A percentile compares a stretch with the other conserved stretches of the same genome.
Conservation (phyloP, 768 basidiomycete species). For the Mycena crocata region DNA sequence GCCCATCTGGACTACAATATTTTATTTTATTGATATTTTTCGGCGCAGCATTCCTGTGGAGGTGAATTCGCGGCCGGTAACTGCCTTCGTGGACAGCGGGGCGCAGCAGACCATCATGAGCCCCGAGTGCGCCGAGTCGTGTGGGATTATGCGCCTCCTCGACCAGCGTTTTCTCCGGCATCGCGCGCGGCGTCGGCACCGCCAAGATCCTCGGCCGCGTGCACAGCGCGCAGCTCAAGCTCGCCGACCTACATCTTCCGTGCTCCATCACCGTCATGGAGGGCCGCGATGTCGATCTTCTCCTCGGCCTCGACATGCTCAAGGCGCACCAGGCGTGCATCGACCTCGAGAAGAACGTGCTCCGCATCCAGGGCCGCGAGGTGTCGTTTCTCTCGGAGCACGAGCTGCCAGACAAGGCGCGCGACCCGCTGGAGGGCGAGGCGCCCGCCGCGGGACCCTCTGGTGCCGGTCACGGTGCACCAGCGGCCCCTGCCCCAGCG, state of each 20-base stretch:
- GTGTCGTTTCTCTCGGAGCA: conserved; percentile 93
- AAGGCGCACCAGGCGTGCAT: conserved; percentile 97
- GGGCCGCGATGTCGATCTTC: conserved; percentile 93
- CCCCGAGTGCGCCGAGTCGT: conserved; percentile 90
- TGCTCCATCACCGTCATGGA: conserved; percentile 98
- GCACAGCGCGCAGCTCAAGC: conserved; percentile 92
- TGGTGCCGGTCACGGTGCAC: conserved; percentile 33
- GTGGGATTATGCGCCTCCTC: conserved; percentile 94
- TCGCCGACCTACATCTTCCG: conserved; percentile 85
- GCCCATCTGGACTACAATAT: conserved; percentile 40
- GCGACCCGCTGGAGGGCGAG: conserved; percentile 48
- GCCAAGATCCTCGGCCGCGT: conserved; percentile 94
- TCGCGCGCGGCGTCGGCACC: conserved; percentile 94
- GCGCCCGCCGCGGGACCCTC: conserved; percentile 33
- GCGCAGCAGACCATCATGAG: conserved; percentile 98
- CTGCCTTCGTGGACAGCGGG: conserved; percentile 98
- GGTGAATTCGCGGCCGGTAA: conserved; percentile 90
- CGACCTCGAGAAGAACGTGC: conserved; percentile 88
- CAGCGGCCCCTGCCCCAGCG: conserved; percentile 32
- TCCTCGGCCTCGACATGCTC: conserved; percentile 99
- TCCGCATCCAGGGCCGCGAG: conserved; percentile 93
- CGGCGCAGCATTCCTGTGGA: conserved; percentile 84
- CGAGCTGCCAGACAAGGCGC: conserved; percentile 88
- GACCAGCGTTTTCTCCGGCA: conserved; percentile 89
- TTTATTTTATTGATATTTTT: not conserved